Percentiles rank a stretch among this genome's conserved stretches.
phyloP scores from a whole-genome alignment of 176 grass and related monocot species.

The Pharus latifolius region DNA sequence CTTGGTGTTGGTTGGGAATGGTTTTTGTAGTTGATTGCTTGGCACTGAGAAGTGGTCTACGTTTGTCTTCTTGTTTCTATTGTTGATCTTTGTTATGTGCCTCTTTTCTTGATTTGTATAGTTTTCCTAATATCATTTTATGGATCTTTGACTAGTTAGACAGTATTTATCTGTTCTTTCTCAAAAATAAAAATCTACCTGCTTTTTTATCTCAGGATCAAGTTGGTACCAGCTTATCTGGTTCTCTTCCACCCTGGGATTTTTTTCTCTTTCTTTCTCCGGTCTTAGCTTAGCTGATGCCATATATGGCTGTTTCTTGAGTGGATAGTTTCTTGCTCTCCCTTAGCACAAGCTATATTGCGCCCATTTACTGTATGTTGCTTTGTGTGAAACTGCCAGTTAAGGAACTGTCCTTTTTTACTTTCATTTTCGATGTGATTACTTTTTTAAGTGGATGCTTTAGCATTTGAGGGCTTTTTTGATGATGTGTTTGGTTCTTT shows the following conservation, averaged over 20 bases:
- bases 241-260: too few relatives aligned
- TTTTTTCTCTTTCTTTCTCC: too few relatives aligned
- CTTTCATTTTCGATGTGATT: background rate
- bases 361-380: background rate
- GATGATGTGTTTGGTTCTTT: background rate
- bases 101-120: background rate
- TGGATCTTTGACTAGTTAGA: background rate
- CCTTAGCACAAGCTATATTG: background rate
- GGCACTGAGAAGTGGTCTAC: background rate
- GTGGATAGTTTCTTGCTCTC: too few relatives aligned
- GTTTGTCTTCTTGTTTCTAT: background rate
- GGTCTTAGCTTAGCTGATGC: too few relatives aligned
- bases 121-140: background rate
- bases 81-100: background rate
- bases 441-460: background rate
- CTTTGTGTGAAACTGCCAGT: background rate
- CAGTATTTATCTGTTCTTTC: background rate
- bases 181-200: too few relatives aligned
- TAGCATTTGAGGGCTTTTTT: background rate
- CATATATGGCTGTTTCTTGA: too few relatives aligned
- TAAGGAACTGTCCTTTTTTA: background rate
- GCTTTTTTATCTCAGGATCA: too few relatives aligned
- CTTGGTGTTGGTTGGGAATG: slow-evolving; percentile 19
- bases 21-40: slow-evolving; percentile 18
- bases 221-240: too few relatives aligned